Base-by-base conservation (phyloP, 441 rosid species). In the Pelargonium cotyledonis region DNA sequence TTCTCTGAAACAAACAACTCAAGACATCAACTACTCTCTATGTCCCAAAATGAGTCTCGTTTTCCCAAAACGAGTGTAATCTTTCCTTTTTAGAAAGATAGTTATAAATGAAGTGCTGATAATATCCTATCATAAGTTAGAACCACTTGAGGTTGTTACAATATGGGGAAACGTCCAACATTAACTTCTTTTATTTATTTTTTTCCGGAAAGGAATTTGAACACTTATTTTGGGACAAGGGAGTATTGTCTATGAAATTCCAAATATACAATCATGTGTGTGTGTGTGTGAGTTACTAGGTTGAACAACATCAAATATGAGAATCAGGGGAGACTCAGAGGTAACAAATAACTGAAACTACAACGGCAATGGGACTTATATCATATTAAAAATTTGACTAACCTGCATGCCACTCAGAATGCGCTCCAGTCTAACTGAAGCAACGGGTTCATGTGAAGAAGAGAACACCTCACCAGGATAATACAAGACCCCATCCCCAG, bases 401-500 rank as follows among this genome's bases (percentile, higher is more conserved):
- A 89, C 97, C 96, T 91, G 99, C 79, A 88, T 77, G 72, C 99
- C 94, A 71, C 97, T 85, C 46, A 91, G 97, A 70, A 91, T 85
- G 58, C 97, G 96, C 80, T 94, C 99, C 4, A 89, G 84, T 81
- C 94, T 83, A 19, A 86, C 77, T 12, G 99, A 94, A 74, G 97
- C 97, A 63, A 94, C 92, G 0, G 96, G 97, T 72, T 91, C 83
- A 46, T 63, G 79, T 10, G 92, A 94, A 31, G 92, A 86, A 12
- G 99, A 91, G 80, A 94, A 94, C 70, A 88, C 99, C 84, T 89
- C 88, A 16, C 99, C 97, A 1, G 97, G 97, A 64, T 90, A 92
- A 78, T 70, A 92, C 64, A 92, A 73, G 78, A 90, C 97, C 16
- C 98, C 96, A 73, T 90, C 98, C 47, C 97, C 97, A 3, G 99